Conservation (phyloP, 2,329 filamentous ascomycete genomes). For the Teratosphaeria pseudoeucalypti region DNA sequence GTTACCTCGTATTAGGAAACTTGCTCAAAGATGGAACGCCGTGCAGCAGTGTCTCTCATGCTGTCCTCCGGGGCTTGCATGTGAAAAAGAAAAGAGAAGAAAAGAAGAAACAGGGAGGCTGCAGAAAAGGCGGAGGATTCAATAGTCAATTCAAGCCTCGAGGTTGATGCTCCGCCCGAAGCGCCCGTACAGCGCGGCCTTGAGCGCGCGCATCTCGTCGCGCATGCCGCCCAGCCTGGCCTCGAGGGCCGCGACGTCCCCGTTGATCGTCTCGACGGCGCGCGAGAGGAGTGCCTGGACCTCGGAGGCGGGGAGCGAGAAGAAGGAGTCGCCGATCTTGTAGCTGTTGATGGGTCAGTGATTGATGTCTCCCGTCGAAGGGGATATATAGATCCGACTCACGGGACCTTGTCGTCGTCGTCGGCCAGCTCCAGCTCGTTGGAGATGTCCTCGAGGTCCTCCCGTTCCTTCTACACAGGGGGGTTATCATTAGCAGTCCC, state of each 20-base stretch:
- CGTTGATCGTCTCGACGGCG: slow-evolving; percentile 63
- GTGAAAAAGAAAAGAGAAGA: not conserved
- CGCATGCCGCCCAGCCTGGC: slow-evolving; percentile 63
- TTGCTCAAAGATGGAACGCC: not conserved
- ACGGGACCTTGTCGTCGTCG: slow-evolving; percentile 90
- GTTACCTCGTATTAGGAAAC: no score
- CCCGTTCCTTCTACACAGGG: slow-evolving; percentile 82
- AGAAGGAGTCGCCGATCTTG: slow-evolving; percentile 93
- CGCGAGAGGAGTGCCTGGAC: slow-evolving; percentile 74
- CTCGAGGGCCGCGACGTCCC: slow-evolving; percentile 65
- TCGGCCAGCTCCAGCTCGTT: slow-evolving; percentile 88
- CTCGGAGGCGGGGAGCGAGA: slow-evolving; percentile 71
- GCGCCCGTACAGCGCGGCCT: slow-evolving; percentile 84
- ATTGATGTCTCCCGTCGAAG: no score
- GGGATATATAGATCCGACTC: slow-evolving; percentile 34
- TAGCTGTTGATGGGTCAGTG: no score
- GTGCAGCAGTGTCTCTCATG: not conserved
- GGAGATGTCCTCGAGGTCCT: slow-evolving; percentile 88
- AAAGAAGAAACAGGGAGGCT: not conserved
- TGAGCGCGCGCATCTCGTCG: slow-evolving; percentile 81
- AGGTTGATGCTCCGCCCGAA: slow-evolving; percentile 97
- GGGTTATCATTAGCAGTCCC: not conserved
- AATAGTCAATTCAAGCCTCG: slow-evolving; percentile 46
- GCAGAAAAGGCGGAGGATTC: not conserved
- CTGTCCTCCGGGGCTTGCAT: not conserved